Conservation (phyloP, 2,329 filamentous ascomycete genomes). For the Colletotrichum chlorophyti region DNA sequence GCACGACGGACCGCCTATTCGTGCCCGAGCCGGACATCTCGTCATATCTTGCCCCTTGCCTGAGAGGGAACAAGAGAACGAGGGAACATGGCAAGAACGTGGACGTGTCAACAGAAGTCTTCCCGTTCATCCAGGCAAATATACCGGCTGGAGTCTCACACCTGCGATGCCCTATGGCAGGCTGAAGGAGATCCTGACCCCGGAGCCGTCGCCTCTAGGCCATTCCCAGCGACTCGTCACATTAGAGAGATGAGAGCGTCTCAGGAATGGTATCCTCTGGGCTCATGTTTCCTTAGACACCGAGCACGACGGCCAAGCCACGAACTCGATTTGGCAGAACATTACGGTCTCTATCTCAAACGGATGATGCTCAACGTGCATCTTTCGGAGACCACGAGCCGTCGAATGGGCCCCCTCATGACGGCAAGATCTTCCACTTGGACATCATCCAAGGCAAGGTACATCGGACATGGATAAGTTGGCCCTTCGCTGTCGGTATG, state of each 20-base stretch:
- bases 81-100: background rate
- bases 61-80: background rate
- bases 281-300: too few species aligned
- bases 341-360: constrained; percentile 3
- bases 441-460: constrained; percentile 1
- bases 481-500: background rate
- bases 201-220: too few species aligned
- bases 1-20: background rate
- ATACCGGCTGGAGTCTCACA: background rate
- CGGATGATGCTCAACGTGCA: background rate
- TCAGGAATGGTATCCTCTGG: too few species aligned
- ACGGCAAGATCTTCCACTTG: constrained; percentile 1
- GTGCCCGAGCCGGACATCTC: background rate
- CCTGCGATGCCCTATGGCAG: background rate
- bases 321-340: too few species aligned
- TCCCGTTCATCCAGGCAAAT: background rate
- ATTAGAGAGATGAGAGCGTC: too few species aligned
- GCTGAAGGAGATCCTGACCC: background rate
- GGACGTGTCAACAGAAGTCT: background rate
- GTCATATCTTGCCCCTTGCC: background rate
- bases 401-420: background rate
- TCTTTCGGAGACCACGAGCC: constrained; percentile 6
- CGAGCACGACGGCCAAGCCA: background rate
- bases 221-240: too few species aligned
- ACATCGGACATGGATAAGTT: background rate